These are phyloP conservation scores for Pyrus pyrifolia DNA, from an alignment of 306 rosid species.

Conservation along the genomic window DNA sequence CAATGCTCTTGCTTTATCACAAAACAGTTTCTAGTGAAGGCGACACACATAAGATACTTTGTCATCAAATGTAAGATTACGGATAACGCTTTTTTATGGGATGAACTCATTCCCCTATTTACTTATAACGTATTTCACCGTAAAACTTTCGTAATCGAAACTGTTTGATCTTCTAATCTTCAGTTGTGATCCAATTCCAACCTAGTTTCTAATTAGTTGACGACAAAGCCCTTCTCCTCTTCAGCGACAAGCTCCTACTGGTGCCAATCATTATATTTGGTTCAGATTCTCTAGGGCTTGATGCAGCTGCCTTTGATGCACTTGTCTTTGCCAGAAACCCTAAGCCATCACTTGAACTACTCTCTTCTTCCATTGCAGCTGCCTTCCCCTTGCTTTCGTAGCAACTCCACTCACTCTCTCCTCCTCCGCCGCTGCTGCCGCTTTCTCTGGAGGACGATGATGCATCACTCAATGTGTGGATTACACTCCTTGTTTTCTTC, in stretches of 20 bases:
- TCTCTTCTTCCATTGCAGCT: constrained; percentile 4
- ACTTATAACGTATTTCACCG: too few relatives aligned
- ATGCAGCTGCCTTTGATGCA: constrained; percentile 17
- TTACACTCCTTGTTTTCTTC: constrained; percentile 31
- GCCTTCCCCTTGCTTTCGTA: constrained; percentile 27
- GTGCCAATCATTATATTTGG: constrained; percentile 10
- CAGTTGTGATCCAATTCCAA: too few relatives aligned
- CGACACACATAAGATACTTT: too few relatives aligned
- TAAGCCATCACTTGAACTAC: constrained; percentile 17
- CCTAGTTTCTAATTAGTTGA: neutral
- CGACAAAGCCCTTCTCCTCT: constrained; percentile 15
- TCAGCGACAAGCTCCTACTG: constrained; percentile 18
- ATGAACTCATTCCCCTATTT: too few relatives aligned
- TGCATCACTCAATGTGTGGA: constrained; percentile 44
- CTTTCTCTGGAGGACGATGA: constrained; percentile 43
- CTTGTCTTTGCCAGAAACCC: constrained; percentile 15
- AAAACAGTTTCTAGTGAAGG: too few relatives aligned
- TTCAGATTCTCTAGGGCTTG: constrained; percentile 14
- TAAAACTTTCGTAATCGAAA: too few relatives aligned
- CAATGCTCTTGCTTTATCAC: too few relatives aligned
- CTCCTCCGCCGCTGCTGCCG: constrained; percentile 34
- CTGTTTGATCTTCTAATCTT: too few relatives aligned
- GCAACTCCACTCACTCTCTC: constrained; percentile 21
- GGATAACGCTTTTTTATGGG: too few relatives aligned
- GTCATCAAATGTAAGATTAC: too few relatives aligned